Evolutionary conservation across 2,329 filamentous ascomycete species (phyloP), one percentile per base, ranked within the genome.

Genomic region (Sphaerulina musiva): DNA sequence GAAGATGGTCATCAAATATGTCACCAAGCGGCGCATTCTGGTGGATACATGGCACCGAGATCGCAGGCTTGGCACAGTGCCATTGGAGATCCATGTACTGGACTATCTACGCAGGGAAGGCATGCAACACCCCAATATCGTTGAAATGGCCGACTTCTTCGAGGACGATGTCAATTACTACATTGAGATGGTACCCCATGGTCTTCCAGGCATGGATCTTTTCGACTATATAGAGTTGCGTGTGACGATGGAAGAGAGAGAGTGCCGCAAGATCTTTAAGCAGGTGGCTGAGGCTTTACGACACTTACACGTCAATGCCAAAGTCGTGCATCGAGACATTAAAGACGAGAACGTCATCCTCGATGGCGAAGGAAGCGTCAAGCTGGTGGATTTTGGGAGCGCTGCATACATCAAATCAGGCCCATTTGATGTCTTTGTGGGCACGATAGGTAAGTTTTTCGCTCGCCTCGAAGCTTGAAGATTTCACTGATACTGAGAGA

Each of bases 41-140:
- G 92, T 98, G 58, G 93, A 98, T 72, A 98, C 93, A 0, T 98
- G 93, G 93, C 97, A 92, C 32, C 83, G 93, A 54, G 93, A 98
- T 72, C 84, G 93, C 44, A 84, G 87, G 51, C 80, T 98, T 10
- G 93, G 93, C 12, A 98, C 93, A 0, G 93, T 98, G 0, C 93
- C 93, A 1, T 77, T 98, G 56, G 93, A 98, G 70, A 97, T 98
- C 59, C 93, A 98, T 65, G 93, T 98, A 36, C 77, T 98, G 12
- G 90, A 98, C 70, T 98, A 92, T 67, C 81, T 98, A 9, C 84
- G 90, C 26, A 81, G 85, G 31, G 90, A 84, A 56, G 82, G 79
- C 23, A 74, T 83, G 58, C 78, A 77, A 55, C 82, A 85, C 64
- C 76, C 80, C 2, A 85, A 85, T 58, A 85, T 85, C 58, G 81